Conservation (phyloP, 2,329 filamentous ascomycete species). For the Nigrospora oryzae region DNA sequence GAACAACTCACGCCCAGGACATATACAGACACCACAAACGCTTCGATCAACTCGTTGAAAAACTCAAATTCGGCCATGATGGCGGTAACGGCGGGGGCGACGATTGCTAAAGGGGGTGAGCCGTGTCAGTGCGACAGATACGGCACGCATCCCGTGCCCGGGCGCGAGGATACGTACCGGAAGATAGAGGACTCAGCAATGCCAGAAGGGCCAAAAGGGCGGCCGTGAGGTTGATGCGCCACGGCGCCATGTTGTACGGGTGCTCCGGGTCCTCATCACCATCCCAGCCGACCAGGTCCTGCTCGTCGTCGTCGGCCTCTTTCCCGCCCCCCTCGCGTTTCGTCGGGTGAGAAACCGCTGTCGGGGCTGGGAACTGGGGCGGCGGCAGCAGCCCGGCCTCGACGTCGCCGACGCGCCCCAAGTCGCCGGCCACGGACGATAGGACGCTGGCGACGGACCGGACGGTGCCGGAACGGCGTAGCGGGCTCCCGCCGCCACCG, state of each 20-base stretch:
- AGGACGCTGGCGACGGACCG: too few relatives aligned
- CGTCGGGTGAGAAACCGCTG: too few relatives aligned
- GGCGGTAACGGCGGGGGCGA: conserved; percentile 37
- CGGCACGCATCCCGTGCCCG: too few relatives aligned
- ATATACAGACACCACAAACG: conserved; percentile 54
- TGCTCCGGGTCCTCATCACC: conserved; percentile 46
- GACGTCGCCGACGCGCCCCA: too few relatives aligned
- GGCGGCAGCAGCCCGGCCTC: too few relatives aligned
- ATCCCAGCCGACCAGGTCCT: conserved; percentile 51
- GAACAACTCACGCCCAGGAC: conserved; percentile 32
- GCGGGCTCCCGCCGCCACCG: too few relatives aligned
- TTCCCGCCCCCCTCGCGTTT: too few relatives aligned
- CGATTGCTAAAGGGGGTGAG: conserved; percentile 32
- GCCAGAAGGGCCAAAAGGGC: conserved; percentile 52
- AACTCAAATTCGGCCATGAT: conserved; percentile 37
- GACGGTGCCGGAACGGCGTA: too few relatives aligned
- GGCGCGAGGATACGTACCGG: conserved; percentile 11
- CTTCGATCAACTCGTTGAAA: conserved; percentile 29
- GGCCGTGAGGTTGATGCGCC: conserved; percentile 50
- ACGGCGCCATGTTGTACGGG: conserved; percentile 47
- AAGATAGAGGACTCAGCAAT: conserved; percentile 57
- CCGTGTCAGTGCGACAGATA: too few relatives aligned
- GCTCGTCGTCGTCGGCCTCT: conserved; percentile 11
- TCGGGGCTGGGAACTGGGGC: too few relatives aligned
- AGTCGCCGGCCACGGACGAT: too few relatives aligned